Evolutionary conservation across 352 stramenopile species (phyloP), one percentile per base, ranked within the genome.

Genomic region (Phytophthora pluvialis): DNA sequence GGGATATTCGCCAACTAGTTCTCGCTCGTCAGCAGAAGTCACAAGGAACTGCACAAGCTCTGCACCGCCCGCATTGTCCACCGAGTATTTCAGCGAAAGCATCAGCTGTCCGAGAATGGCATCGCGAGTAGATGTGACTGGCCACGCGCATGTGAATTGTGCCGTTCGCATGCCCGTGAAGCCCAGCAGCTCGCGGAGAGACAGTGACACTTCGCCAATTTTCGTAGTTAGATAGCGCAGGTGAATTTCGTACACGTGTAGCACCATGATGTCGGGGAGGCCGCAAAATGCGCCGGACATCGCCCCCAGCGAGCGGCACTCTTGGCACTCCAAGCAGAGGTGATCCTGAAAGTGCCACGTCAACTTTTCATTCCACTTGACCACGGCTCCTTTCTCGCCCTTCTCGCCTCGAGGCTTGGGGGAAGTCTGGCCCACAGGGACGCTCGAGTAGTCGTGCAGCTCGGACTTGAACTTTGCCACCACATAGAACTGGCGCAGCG

Each of bases 391-490:
- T 38, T 74, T 72, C 55, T 91, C 87, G 12, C 65, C 72, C 9
- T 74, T 72, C 51, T 91, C 88, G 4, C 84, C 83, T 52, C 80
- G 74, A 4, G 80, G 69, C 56, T 81, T 88, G n/a, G 87, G 82
- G 11, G 77, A 78, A 4, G 84, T 92, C 60, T 95, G 87, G 0
- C 85, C 85, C 21, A 95, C 87, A 3, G 87, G 84, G 13, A 91
- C 75, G 28, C 72, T 65, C 21, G 83, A 86, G 42, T 91, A 86
- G 58, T 92, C 82, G 44, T 95, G 87, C 25, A 92, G 64, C 51
- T 93, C 84, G 38, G 87, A 93, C 53, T 93, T 90, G 58, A 92
- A 95, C 68, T 93, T 93, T 66, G 86, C 73, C 25, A 95, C 87
- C 13, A 91, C 73, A 77, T 93, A 95, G 58, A 93, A 93, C 59